Evolutionary conservation across 352 stramenopile species (phyloP), one percentile per base, ranked within the genome.

Genomic region (Phytophthora megakarya): DNA sequence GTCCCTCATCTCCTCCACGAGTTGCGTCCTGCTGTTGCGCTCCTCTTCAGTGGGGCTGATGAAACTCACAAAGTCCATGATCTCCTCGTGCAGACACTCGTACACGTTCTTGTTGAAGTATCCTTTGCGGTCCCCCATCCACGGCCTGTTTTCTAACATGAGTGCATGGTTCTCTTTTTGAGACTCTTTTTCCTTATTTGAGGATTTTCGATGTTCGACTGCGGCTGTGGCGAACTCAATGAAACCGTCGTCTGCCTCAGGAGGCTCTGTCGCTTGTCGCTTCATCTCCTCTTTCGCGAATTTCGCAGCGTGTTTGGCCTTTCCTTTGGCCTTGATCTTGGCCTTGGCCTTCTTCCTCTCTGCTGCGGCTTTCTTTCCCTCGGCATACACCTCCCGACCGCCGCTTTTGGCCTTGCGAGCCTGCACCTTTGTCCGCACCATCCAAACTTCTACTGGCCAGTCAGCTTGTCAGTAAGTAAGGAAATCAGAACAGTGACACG

Each of bases 31-130:
- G 40, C 75, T 55, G 43, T 70, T 62, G 19, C 93, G 62, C 61
- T 99, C 96, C 2, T 92, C 72, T 9, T 72, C 40, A 0, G 80
- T 90, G 9, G 93, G 93, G 61, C 88, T 90, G 71, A 98, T 93
- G 32, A 98, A 88, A 19, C 76, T 76, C 32, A 90, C 82, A 88
- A 99, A 99, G 50, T 96, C 85, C 51, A 98, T 88, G 66, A 99
- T 97, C 82, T 99, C 96, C 57, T 99, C 94, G 72, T 99, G 96
- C 9, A 99, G 75, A 59, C 79, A 82, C 35, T 96, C 71, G 46
- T 98, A 95, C 26, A 93, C 66, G 43, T 95, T 95, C 30, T 53
- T 61, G 53, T 81, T 57, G 38, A 66, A 75, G 55, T 92, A 95
- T 5, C 81, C 75, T 38, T 65, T 73, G 58, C 79, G 73, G 13